Conservation (phyloP, 1,284 basidiomycete species). For the Papiliotrema terrestris region DNA sequence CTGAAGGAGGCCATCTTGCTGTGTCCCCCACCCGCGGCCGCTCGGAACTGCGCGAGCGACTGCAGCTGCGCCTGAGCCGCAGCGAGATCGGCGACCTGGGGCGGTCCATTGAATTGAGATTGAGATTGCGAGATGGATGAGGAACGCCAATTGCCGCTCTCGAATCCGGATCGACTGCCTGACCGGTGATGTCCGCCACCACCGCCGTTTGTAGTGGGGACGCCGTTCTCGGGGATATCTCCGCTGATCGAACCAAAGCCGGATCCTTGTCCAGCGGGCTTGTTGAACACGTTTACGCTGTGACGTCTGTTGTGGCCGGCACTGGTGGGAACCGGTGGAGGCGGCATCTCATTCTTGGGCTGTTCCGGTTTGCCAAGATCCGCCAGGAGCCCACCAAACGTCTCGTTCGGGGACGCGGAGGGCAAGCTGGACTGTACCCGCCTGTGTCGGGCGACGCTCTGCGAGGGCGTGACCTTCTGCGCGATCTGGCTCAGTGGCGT, state of each 20-base stretch:
- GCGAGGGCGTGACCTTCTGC: conserved; percentile 18
- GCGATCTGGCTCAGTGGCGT: conserved; percentile 55
- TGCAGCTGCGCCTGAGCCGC: conserved; percentile 90
- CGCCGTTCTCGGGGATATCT: conserved; percentile 40
- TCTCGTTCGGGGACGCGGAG: conserved; percentile 37
- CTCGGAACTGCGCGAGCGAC: conserved; percentile 94
- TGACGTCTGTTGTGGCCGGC: conserved; percentile 87
- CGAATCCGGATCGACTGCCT: conserved; percentile 39
- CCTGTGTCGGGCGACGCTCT: conserved; percentile 60
- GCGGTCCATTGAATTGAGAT: conserved; percentile 56
- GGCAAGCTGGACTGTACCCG: conserved; percentile 74
- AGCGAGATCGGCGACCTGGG: conserved; percentile 72
- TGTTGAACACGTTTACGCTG: conserved; percentile 75
- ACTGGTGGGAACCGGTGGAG: conserved; percentile 15
- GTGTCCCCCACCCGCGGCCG: conserved; percentile 89
- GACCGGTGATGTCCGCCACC: conserved; percentile 66
- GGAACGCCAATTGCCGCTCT: conserved; percentile 70
- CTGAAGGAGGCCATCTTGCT: conserved; percentile 96
- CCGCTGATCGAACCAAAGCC: conserved; percentile 27
- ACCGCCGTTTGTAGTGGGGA: conserved; percentile 22
- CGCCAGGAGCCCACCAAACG: conserved; percentile 1
- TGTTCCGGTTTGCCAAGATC: conserved; percentile 1
- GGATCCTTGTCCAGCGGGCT: conserved; percentile 34
- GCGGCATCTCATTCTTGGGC: conserved; percentile 28
- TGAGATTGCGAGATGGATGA: conserved; percentile 1